Evolutionary conservation across 2,329 filamentous ascomycete genomes (phyloP), one percentile per base, ranked within the genome.

Genomic region (Fusarium lyarnte): DNA sequence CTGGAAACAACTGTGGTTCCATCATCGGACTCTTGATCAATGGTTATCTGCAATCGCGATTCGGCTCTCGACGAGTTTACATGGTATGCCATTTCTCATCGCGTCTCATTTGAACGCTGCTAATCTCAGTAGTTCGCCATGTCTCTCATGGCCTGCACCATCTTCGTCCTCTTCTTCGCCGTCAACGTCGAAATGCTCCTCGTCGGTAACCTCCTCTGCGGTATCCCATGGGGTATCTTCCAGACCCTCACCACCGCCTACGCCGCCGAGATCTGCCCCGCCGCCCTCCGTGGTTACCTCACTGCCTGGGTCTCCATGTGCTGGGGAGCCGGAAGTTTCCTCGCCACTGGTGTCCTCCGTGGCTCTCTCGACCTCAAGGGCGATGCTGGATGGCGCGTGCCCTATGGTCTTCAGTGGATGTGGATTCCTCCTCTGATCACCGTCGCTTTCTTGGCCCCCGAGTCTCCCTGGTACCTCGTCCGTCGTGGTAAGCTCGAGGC

Each of bases 401-500:
- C 85, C 2, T 87, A 84, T 54, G 85, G 80, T 6, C 66, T 87
- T 4, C 85, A 87, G 75, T 87, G 85, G 85, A 72, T 83, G 19
- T 87, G 84, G 81, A 82, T 84, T 2, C 74, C 84, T 8, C 84
- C 84, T 2, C 78, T 87, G 21, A 71, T 85, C 16, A 61, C 84
- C 4, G 81, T 80, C 29, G 80, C 83, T 27, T 76, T 79, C 53
- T 79, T 85, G n/a, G 83, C 84, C 1, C 85, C 85, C 5, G 85
- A 87, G 72, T 84, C 81, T 9, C 85, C 85, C 1, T 87, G 85
- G 84, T 87, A 83, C 79, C 81, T 85, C 7, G 80, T 86, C n/a
- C 82, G 85, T 8, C 78, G 79, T 14, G 82, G 79, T 9, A 79
- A 79, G 11, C 39, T 81, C 13, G 81, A 82, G 2, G 81, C 82